Conservation (phyloP, 495 filamentous ascomycete genomes). For the Endocarpon pusillum region DNA sequence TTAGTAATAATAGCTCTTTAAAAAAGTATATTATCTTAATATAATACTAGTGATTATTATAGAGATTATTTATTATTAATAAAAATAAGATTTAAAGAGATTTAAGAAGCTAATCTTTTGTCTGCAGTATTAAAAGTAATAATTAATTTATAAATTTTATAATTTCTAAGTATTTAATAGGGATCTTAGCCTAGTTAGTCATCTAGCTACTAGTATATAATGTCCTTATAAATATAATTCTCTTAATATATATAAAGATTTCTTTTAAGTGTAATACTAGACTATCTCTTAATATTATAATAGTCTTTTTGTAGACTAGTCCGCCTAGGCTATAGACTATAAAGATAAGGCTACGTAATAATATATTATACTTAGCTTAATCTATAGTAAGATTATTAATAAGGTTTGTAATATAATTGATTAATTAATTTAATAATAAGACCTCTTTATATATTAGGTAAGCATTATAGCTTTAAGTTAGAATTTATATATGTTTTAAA, state of each 20-base stretch:
- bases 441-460: conserved; percentile 8
- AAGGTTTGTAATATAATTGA: conserved; percentile 6
- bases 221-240: conserved; percentile 25
- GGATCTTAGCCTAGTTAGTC: no score
- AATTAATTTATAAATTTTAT: no score
- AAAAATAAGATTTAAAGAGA: conserved; percentile 10
- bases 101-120: conserved; percentile 9
- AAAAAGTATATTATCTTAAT: no score
- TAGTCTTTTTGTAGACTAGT: conserved; percentile 14
- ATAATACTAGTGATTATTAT: no score
- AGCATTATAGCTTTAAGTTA: conserved; percentile 19
- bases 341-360: conserved; percentile 8
- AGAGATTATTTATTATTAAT: no score
- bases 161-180: no score
- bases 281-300: not conserved
- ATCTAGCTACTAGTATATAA: no score
- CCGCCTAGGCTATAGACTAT: conserved; percentile 11
- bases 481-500: conserved; percentile 11
- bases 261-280: conserved; percentile 13
- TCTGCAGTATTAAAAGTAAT: no score
- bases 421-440: conserved; percentile 3
- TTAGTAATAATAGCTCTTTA: no score
- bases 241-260: conserved; percentile 15
- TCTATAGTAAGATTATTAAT: conserved; percentile 5
- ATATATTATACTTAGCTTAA: conserved; percentile 4